Evolutionary conservation across 257 asterid genomes (phyloP), one percentile per base, ranked within the genome.

Genomic region (Penstemon eatonii): DNA sequence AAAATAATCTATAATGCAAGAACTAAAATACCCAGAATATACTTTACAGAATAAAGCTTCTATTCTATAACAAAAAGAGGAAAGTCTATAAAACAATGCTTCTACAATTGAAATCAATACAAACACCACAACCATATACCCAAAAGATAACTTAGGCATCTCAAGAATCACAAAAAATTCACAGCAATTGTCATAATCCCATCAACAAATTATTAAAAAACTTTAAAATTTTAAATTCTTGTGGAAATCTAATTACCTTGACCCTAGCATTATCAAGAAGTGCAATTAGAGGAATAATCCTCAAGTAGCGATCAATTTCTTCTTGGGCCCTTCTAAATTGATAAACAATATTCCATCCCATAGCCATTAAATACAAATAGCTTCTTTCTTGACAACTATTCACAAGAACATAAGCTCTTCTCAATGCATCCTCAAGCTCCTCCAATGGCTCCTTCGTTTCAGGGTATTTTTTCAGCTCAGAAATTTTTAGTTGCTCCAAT

Each of bases 321-420:
- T 82, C 84, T 65, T 88, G 97, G 8, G 94, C 83, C 72, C 81
- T 78, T 65, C 96, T 78, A 68, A 90, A 90, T 75, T 88, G 97
- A 58, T 90, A 90, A 4, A 90, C 92, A 38, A 90, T 87, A 74
- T 80, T 85, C 96, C 97, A 90, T 1, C 96, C 97, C 95, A 90
- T 85, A 0, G 97, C 94, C 82, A 90, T 76, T 69, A 90, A 44
- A 67, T 90, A 90, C 68, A 90, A 70, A 39, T 81, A 88, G 84
- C 97, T 90, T 70, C 83, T 78, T 6, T 90, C 96, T 64, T 85
- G 90, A 8, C 95, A 90, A 71, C 91, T 90, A 18, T 86, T 79
- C 8, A 90, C 92, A 63, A 90, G 89, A 0, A 83, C 62, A 55
- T 79, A 84, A 71, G 95, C 87, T 70, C 90, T 84, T 65, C 92